phyloP scores from a whole-genome alignment of 176 grass and related monocot genomes.

The Oryza glaberrima region DNA sequence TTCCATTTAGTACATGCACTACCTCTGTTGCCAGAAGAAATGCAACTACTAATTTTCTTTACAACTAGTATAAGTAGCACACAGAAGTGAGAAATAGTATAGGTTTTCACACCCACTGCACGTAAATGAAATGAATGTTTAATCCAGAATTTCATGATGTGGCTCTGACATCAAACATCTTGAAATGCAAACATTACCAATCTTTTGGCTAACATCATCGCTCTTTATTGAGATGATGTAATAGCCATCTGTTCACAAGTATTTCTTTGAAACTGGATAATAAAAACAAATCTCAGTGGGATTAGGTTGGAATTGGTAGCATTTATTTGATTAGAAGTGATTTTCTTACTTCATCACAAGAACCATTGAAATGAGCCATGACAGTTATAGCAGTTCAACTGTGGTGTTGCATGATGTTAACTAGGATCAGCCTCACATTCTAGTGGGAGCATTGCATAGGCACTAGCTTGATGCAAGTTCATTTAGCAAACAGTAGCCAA shows the following conservation, averaged over 20 bases:
- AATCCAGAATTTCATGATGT: constrained; percentile 11
- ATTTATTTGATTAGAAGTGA: background rate
- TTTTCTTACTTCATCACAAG: constrained; percentile 11
- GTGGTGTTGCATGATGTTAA: background rate
- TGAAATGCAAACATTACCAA: background rate
- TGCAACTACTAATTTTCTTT: background rate
- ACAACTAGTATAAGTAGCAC: constrained; percentile 1
- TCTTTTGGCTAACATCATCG: background rate
- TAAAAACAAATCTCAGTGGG: background rate
- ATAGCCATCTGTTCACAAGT: background rate
- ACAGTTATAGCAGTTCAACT: constrained; percentile 9
- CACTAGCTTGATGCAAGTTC: background rate
- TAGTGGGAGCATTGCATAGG: background rate
- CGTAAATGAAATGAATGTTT: background rate
- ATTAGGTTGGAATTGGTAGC: background rate
- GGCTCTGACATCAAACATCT: background rate
- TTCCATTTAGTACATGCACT: background rate
- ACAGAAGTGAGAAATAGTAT: background rate
- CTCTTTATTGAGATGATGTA: constrained; percentile 1
- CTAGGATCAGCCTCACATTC: background rate
- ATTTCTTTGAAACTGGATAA: background rate
- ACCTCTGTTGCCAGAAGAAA: constrained; percentile 8
- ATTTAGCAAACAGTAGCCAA: background rate
- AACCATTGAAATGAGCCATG: background rate
- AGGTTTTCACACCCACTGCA: background rate